Conservation (phyloP, 2,329 filamentous ascomycete species). For the Calonectria multiphialidica region DNA sequence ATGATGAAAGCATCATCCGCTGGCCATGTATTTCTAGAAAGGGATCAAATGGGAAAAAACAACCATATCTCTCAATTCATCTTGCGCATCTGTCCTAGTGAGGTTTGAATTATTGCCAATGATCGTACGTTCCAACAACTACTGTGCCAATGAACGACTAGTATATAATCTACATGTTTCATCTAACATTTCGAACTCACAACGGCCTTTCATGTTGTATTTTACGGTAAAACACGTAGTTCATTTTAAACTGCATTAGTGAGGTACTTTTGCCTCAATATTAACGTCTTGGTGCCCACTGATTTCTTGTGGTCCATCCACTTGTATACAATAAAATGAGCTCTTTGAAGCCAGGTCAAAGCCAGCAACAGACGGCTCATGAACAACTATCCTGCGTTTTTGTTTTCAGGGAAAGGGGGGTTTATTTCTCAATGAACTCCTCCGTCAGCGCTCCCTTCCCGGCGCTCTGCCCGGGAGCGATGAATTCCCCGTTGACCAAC, state of each 20-base stretch:
- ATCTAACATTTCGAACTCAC: not conserved
- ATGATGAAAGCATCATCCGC: constrained; percentile 41
- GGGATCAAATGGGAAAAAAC: constrained; percentile 38
- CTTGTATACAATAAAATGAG: not conserved
- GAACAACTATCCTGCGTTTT: not conserved
- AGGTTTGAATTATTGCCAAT: not conserved
- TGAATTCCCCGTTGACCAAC: constrained; percentile 62
- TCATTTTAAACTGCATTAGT: not conserved
- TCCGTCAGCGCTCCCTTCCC: constrained; percentile 49
- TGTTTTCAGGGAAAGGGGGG: no score
- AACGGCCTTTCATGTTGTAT: not conserved
- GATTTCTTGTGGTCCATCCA: not conserved
- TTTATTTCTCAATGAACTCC: constrained; percentile 51
- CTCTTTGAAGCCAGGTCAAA: not conserved
- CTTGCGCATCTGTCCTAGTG: not conserved
- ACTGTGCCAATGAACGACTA: not conserved
- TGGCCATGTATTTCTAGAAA: constrained; percentile 53
- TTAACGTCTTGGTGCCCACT: not conserved
- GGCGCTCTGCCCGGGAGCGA: constrained; percentile 49
- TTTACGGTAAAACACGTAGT: not conserved
- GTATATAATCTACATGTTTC: not conserved
- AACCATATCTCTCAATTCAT: constrained; percentile 38
- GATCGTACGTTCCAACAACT: not conserved
- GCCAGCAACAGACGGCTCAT: not conserved
- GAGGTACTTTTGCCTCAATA: not conserved